A percentile compares a stretch with the other conserved stretches of the same genome.
phyloP scores from a whole-genome alignment of 108 stramenopile genomes.

The Skeletonema tropicum region DNA sequence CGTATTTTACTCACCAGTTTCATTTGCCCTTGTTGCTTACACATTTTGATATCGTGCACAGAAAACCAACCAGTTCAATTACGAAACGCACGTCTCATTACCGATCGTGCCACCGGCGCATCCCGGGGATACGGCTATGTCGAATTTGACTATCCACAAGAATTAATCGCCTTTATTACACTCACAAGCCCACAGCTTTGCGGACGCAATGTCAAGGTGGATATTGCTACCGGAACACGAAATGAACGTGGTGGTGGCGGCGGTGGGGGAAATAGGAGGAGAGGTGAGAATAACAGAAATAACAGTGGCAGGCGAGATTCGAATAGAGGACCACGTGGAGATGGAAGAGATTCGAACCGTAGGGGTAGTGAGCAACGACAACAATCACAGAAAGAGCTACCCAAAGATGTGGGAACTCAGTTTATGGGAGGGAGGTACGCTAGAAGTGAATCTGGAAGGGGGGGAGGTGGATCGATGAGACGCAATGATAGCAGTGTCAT shows the following conservation, averaged over 20 bases:
- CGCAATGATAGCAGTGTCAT: constrained; percentile 32
- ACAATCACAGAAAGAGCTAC: neutral
- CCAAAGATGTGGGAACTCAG: constrained; percentile 25
- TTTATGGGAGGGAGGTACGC: constrained; percentile 47
- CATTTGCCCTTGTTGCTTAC: neutral
- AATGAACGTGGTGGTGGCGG: constrained; percentile 20
- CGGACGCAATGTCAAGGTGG: constrained; percentile 72
- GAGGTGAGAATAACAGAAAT: neutral
- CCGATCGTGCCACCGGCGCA: constrained; percentile 25
- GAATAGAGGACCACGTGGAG: constrained; percentile 15
- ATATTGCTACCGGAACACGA: constrained; percentile 52
- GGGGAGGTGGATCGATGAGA: constrained; percentile 30
- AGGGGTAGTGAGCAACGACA: constrained; percentile 13
- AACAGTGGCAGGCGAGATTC: neutral
- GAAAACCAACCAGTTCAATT: constrained; percentile 14
- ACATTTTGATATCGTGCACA: neutral
- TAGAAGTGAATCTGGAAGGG: constrained; percentile 22
- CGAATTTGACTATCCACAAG: constrained; percentile 40
- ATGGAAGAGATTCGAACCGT: constrained; percentile 11
- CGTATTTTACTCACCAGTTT: too few species aligned
- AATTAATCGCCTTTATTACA: constrained; percentile 41
- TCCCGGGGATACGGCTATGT: constrained; percentile 49
- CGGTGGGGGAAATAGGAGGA: constrained; percentile 13
- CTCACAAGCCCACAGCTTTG: constrained; percentile 30
- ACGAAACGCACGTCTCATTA: constrained; percentile 21